phyloP scores from a whole-genome alignment of 768 basidiomycete genomes.

The Daedalea quercina region DNA sequence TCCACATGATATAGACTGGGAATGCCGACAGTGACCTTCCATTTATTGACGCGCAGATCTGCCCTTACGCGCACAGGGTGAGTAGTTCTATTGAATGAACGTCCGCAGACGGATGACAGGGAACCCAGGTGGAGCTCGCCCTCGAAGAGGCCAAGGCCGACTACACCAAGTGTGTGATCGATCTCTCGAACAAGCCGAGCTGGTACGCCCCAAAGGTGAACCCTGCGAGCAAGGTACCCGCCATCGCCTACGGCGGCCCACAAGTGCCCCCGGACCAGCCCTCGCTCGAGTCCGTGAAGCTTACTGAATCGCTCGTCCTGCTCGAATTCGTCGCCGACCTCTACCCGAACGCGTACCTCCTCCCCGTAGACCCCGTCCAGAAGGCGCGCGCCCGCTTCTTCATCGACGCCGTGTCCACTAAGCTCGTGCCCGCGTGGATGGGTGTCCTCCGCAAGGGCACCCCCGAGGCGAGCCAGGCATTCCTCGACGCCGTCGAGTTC shows the following conservation, averaged over 20 bases:
- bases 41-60: constrained; percentile 38
- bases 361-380: constrained; percentile 48
- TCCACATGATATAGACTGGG: too few species aligned
- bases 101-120: too few species aligned
- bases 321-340: constrained; percentile 64
- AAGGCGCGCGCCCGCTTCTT: constrained; percentile 60
- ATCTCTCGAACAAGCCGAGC: constrained; percentile 57
- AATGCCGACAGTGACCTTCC: background rate
- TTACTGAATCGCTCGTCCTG: constrained; percentile 60
- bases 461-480: constrained; percentile 29
- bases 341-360: constrained; percentile 38
- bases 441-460: constrained; percentile 27
- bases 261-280: constrained; percentile 46
- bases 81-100: too few species aligned
- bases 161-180: constrained; percentile 48
- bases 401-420: constrained; percentile 45
- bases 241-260: constrained; percentile 58
- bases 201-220: constrained; percentile 67
- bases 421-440: constrained; percentile 33
- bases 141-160: constrained; percentile 47
- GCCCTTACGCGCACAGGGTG: constrained; percentile 49
- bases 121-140: constrained; percentile 46
- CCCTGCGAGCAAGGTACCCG: constrained; percentile 62
- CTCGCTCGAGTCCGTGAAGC: constrained; percentile 51
- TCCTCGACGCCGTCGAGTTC: constrained; percentile 37